Base-by-base conservation (phyloP, 345 rosid species). In the Citrus australasica region DNA sequence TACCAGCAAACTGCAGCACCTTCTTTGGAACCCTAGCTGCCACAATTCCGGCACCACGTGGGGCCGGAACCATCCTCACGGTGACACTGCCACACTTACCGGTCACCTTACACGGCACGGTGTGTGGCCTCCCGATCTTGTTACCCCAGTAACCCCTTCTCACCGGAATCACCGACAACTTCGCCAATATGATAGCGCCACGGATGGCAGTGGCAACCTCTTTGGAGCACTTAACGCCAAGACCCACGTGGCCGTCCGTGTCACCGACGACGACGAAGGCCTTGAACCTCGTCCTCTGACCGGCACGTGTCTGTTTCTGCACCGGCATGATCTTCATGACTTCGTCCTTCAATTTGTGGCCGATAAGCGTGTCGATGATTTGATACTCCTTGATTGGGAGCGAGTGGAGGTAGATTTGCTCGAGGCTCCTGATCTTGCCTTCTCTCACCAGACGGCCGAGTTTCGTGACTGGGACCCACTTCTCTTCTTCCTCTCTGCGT, bases 251-350 rank as follows among this genome's bases (percentile, higher is more conserved):
- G 28, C 93, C 92, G 32, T 91, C 86, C 0, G 85, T 76, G 46
- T 91, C 92, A 2, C 95, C 93, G 37, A 88, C 93, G 56, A 91
- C 92, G 0, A 91, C 93, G 25, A 91, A 91, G 6, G 91, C 93
- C 90, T 91, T 91, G 85, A 90, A 92, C 48, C 97, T 77, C 11
- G 94, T 90, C 17, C 97, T 73, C 82, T 92, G 97, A 9, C 94
- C 94, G 60, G 93, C 95, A 19, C 95, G 84, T 38, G 93, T 91
- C 81, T 94, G 97, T 33, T 94, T 92, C 93, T 94, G 98, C 28
- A 92, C 97, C 0, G 98, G 96, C 83, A 90, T 90, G 83, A 93
- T 93, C 73, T 95, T 93, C 98, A 95, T 95, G 64, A 95, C 98
- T 88, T 95, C 98, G 9, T 95, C 98, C 79, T 93, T 95, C 79